A percentile compares a stretch with the other conserved stretches of the same genome.
Conservation (phyloP, 2,329 filamentous ascomycete species). For the Fusarium coffeatum region DNA sequence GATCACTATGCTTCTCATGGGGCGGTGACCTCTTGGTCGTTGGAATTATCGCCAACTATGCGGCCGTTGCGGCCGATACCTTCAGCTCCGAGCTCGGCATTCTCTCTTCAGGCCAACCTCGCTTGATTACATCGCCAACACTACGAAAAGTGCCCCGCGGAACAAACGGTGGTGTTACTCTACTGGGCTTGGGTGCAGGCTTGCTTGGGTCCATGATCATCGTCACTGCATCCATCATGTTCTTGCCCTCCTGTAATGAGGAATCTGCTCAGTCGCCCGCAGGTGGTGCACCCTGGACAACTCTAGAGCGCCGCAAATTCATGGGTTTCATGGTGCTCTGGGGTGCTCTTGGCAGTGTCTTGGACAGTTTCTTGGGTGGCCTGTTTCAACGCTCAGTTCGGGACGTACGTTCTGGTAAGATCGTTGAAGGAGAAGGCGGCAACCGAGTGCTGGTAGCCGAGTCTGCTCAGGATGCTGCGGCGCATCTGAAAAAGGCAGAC, state of each 20-base stretch:
- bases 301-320: conserved; percentile 58
- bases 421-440: conserved; percentile 88
- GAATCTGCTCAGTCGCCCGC: conserved; percentile 53
- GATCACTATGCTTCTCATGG: conserved; percentile 68
- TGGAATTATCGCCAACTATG: conserved; percentile 84
- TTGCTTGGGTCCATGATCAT: conserved; percentile 79
- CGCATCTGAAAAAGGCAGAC: conserved; percentile 51
- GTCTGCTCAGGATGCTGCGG: conserved; percentile 41
- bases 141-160: conserved; percentile 85
- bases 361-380: conserved; percentile 90
- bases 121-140: conserved; percentile 84
- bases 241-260: conserved; percentile 75
- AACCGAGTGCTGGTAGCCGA: conserved; percentile 64
- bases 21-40: conserved; percentile 71
- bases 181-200: conserved; percentile 78
- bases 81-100: conserved; percentile 97
- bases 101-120: conserved; percentile 77
- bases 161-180: conserved; percentile 92
- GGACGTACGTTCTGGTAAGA: conserved; percentile 84
- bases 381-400: conserved; percentile 87
- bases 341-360: conserved; percentile 81
- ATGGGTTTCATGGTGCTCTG: conserved; percentile 73
- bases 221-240: conserved; percentile 70
- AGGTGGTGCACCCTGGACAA: conserved; percentile 63
- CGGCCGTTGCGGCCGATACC: conserved; percentile 90